A percentile compares a stretch with the other conserved stretches of the same genome.
phyloP scores from a whole-genome alignment of 768 basidiomycete species.

The Agaricus subrufescens region DNA sequence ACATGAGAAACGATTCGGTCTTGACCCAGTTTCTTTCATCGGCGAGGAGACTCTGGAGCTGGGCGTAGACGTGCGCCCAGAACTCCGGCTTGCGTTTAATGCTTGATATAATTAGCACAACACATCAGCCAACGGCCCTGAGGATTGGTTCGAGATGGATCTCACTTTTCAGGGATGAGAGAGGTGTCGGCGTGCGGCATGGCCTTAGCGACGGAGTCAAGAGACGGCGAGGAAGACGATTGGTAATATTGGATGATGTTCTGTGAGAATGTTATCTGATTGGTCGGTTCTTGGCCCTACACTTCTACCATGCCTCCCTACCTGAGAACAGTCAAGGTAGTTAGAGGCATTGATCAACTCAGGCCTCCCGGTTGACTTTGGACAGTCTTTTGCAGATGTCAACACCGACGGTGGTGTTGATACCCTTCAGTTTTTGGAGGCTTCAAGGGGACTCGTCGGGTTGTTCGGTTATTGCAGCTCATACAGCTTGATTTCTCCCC shows the following conservation, averaged over 20 bases:
- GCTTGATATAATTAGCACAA: conserved; percentile 20
- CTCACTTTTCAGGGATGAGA: conserved; percentile 54
- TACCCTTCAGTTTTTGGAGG: conserved; percentile 84
- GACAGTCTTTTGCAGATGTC: conserved; percentile 91
- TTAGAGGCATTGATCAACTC: background rate
- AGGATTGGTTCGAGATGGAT: background rate
- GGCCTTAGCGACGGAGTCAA: background rate
- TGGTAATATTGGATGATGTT: background rate
- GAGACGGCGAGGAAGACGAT: background rate
- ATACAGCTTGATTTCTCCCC: background rate
- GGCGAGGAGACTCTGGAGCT: conserved; percentile 58
- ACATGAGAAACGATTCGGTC: background rate
- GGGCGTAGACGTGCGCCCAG: conserved; percentile 70
- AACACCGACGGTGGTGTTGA: conserved; percentile 85
- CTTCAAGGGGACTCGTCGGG: conserved; percentile 80
- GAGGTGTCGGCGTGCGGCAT: conserved; percentile 88
- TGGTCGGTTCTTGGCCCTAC: conserved; percentile 13
- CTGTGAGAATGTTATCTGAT: conserved; percentile 17
- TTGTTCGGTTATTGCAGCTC: conserved; percentile 67
- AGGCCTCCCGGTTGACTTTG: background rate
- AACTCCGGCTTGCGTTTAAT: conserved; percentile 73
- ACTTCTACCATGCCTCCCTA: conserved; percentile 62
- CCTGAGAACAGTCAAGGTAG: conserved; percentile 63
- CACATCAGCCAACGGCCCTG: background rate
- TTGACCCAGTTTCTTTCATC: conserved; percentile 77